phyloP scores from a whole-genome alignment of 495 filamentous ascomycete genomes.

The Lentithecium fluviatile region DNA sequence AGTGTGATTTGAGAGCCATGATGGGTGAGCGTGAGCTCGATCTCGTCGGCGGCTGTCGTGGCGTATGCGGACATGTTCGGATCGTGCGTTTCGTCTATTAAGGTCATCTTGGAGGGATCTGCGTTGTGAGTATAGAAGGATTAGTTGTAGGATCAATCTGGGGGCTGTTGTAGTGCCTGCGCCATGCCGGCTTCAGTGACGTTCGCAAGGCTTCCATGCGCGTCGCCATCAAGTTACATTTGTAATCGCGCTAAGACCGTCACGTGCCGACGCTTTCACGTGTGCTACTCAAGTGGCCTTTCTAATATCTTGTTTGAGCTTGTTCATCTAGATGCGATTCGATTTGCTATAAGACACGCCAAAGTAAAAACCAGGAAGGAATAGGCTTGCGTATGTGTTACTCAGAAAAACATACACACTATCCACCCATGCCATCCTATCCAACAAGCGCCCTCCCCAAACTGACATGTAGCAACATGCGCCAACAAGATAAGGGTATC shows the following conservation, averaged over 20 bases:
- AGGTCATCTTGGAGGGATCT: constrained; percentile 2
- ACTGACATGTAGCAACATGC: no score
- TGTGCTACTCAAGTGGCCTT: no score
- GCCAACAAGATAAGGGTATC: neutral
- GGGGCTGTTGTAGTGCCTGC: neutral
- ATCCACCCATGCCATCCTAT: no score
- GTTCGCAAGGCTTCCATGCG: constrained; percentile 34
- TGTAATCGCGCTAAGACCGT: constrained; percentile 30
- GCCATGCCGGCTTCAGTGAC: constrained; percentile 8
- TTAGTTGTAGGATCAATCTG: constrained; percentile 25
- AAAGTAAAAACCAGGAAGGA: no score
- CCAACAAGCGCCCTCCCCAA: no score
- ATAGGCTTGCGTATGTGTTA: no score
- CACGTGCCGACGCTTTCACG: constrained; percentile 4
- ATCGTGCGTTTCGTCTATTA: neutral
- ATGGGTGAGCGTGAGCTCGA: constrained; percentile 54
- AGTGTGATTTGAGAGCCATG: constrained; percentile 53
- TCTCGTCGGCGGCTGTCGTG: constrained; percentile 14
- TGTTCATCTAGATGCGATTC: no score
- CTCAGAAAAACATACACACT: no score
- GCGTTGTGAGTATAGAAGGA: neutral
- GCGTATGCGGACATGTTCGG: constrained; percentile 8
- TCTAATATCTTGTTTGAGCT: no score
- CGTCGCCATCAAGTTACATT: constrained; percentile 29
- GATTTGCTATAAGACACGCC: no score